A percentile compares a stretch with the other conserved stretches of the same genome.
phyloP scores from a whole-genome alignment of 208 protist genomes.

The Trypanosoma conorhini region DNA sequence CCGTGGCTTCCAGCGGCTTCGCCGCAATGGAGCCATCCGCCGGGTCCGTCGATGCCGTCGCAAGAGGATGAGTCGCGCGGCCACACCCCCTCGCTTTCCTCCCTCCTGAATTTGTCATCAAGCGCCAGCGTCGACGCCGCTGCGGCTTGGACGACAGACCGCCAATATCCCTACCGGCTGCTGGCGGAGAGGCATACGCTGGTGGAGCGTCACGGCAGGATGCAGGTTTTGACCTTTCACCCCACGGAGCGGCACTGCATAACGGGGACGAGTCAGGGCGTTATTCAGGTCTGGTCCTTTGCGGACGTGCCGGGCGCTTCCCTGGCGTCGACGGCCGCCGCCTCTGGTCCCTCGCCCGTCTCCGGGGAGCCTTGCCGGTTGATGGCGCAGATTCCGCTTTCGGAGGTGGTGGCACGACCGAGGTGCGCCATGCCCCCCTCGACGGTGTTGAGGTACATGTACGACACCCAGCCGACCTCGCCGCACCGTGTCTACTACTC shows the following conservation, averaged over 20 bases:
- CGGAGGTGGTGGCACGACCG: constrained; percentile 8
- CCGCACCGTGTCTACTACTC: constrained; percentile 1
- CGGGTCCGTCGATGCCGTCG: background rate
- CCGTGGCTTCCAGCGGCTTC: background rate
- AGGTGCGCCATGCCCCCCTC: constrained; percentile 6
- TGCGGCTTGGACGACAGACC: background rate
- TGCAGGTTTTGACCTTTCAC: constrained; percentile 55
- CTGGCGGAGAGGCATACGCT: constrained; percentile 20
- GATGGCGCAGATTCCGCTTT: constrained; percentile 8
- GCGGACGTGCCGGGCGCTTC: constrained; percentile 7
- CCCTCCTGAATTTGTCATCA: constrained; percentile 5
- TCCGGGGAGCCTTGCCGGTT: background rate
- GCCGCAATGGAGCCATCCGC: background rate
- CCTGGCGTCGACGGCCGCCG: background rate
- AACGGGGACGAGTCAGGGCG: constrained; percentile 51
- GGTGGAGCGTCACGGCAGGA: constrained; percentile 11
- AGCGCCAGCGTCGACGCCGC: background rate
- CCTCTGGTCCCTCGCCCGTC: background rate
- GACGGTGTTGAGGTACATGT: constrained; percentile 17
- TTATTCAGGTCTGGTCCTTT: constrained; percentile 68
- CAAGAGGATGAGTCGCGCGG: constrained; percentile 7
- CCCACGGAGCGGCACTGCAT: constrained; percentile 51
- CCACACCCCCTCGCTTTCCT: background rate
- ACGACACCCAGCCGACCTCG: constrained; percentile 6
- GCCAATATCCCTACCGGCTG: constrained; percentile 12